phyloP scores from a whole-genome alignment of 805 yeast genomes.

The Candida nemodendra region DNA sequence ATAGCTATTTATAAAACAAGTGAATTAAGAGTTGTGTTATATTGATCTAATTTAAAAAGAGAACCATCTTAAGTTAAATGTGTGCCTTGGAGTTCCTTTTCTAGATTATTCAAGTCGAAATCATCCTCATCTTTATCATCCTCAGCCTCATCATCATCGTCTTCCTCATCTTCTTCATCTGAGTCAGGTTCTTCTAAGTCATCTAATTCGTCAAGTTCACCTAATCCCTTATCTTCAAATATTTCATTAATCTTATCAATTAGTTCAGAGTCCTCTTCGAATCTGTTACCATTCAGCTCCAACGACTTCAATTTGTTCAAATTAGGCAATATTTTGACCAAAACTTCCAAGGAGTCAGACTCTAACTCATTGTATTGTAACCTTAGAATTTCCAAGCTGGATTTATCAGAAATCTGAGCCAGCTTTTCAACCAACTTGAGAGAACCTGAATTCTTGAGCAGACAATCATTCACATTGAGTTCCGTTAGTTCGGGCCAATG shows the following conservation, averaged over 20 bases:
- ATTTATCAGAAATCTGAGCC: constrained; percentile 26
- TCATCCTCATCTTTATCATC: constrained; percentile 52
- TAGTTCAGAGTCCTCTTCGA: constrained; percentile 81
- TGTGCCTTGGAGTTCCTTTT: constrained; percentile 49
- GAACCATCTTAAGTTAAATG: constrained; percentile 17
- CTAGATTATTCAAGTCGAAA: constrained; percentile 43
- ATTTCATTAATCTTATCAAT: constrained; percentile 58
- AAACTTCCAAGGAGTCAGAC: constrained; percentile 55
- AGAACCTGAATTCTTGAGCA: constrained; percentile 79
- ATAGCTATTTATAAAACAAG: too few relatives aligned
- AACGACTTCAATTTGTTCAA: constrained; percentile 61
- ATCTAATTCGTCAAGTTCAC: constrained; percentile 89
- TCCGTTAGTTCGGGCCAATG: constrained; percentile 71
- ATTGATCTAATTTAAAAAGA: too few relatives aligned
- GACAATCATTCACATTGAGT: constrained; percentile 84
- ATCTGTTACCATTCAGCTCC: constrained; percentile 91
- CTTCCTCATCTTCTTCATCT: constrained; percentile 67
- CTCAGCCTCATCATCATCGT: constrained; percentile 50
- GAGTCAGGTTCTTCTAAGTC: constrained; percentile 85
- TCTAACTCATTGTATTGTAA: constrained; percentile 89
- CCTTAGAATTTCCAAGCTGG: constrained; percentile 56
- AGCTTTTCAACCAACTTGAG: constrained; percentile 51
- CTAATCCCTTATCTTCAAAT: constrained; percentile 71
- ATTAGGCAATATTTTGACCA: constrained; percentile 52
- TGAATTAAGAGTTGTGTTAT: too few relatives aligned